phyloP scores from a whole-genome alignment of 257 asterid genomes.

The Orobanche coerulescens region DNA sequence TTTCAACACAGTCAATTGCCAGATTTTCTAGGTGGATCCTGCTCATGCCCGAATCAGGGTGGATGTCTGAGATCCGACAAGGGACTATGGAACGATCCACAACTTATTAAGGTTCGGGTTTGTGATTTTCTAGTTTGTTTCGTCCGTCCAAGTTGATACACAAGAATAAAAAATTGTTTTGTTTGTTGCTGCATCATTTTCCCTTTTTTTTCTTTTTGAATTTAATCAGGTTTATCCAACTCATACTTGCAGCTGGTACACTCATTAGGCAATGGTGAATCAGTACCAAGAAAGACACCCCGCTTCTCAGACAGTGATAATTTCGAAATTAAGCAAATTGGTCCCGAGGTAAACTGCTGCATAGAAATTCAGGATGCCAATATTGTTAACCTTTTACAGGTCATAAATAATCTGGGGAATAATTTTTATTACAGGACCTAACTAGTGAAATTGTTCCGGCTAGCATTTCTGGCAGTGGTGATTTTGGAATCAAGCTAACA shows the following conservation, averaged over 20 bases:
- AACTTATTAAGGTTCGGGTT: conserved; percentile 68
- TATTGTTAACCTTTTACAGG: conserved; percentile 11
- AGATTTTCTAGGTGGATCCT: conserved; percentile 92
- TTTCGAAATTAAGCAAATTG: conserved; percentile 45
- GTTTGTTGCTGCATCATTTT: conserved; percentile 19
- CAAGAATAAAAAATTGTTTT: not conserved
- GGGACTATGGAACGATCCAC: conserved; percentile 94
- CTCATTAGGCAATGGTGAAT: conserved; percentile 49
- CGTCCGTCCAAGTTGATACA: not conserved
- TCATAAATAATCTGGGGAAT: conserved; percentile 3
- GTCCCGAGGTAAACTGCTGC: conserved; percentile 37
- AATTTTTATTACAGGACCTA: conserved; percentile 18
- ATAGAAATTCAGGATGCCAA: not conserved
- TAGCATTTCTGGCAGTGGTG: conserved; percentile 41
- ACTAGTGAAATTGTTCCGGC: conserved; percentile 24
- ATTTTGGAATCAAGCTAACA: conserved; percentile 37
- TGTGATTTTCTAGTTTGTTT: conserved; percentile 12
- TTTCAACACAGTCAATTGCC: conserved; percentile 80
- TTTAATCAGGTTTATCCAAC: conserved; percentile 29
- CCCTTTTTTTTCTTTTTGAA: conserved; percentile 16
- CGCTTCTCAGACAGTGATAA: conserved; percentile 50
- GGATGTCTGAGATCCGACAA: conserved; percentile 87
- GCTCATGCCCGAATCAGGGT: conserved; percentile 72
- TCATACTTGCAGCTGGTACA: conserved; percentile 68
- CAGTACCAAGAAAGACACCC: conserved; percentile 35